These are phyloP conservation scores for Cordyceps fumosorosea DNA, from an alignment of 2,329 filamentous ascomycete genomes.

Conservation along the genomic window DNA sequence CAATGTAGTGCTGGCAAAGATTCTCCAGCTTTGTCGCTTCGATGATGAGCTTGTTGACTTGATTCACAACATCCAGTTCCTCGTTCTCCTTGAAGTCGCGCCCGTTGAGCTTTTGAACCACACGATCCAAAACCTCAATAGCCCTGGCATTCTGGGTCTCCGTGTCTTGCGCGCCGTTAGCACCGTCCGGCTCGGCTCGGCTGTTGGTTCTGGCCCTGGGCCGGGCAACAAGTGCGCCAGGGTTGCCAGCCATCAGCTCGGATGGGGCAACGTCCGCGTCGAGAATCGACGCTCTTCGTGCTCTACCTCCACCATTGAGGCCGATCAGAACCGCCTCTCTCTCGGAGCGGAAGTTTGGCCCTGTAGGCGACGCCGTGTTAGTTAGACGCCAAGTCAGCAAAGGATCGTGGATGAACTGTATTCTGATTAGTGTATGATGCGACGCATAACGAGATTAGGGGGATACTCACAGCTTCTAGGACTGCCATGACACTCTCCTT, in stretches of 20 bases:
- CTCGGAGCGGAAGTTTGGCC: constrained; percentile 61
- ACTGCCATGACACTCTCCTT: constrained; percentile 99
- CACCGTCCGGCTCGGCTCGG: constrained; percentile 34
- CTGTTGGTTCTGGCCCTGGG: constrained; percentile 56
- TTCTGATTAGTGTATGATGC: not conserved
- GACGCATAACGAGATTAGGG: not conserved
- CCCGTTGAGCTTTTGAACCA: constrained; percentile 93
- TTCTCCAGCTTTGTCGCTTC: constrained; percentile 98
- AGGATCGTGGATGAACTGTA: constrained; percentile 96
- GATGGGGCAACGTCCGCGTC: constrained; percentile 55
- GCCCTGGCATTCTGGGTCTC: constrained; percentile 93
- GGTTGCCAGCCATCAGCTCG: constrained; percentile 45
- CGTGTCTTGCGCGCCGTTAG: constrained; percentile 34
- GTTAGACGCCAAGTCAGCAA: constrained; percentile 92
- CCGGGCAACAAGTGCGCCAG: constrained; percentile 42
- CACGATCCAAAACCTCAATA: constrained; percentile 81
- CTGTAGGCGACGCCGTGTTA: constrained; percentile 54
- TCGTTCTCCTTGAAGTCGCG: constrained; percentile 82
- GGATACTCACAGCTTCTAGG: constrained; percentile 79
- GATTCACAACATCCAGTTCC: constrained; percentile 76
- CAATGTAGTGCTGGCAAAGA: constrained; percentile 96
- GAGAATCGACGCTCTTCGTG: constrained; percentile 63
- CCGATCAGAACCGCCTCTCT: constrained; percentile 46
- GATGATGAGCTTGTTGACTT: constrained; percentile 90
- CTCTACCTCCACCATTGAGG: constrained; percentile 40